Base-by-base conservation (phyloP, 805 yeast species). In the Wickerhamiella shivajii region DNA sequence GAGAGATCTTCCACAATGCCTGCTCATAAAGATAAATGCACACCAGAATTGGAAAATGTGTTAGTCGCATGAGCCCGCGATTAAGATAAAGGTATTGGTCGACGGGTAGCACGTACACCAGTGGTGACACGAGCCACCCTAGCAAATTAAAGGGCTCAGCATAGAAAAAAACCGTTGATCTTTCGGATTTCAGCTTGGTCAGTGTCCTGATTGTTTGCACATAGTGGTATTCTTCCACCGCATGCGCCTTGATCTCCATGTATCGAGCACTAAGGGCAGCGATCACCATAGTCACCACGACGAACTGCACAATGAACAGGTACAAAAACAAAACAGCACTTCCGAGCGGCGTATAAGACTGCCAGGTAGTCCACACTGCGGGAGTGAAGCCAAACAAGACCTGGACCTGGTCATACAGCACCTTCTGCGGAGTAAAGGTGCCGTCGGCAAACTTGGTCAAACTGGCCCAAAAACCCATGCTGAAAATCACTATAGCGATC, bases 351-450 rank as follows among this genome's bases (percentile, higher is more conserved):
- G 67, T 61, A 43, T 65, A 69, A 33, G 57, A 53, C 23, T 55
- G 50, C 74, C 74, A 69, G 34, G 63, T 64, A 29, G 59, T 57
- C 75, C 75, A 69, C 3, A 69, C 74, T 0, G 73, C 67, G 0
- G 75, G 74, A 2, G 75, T 69, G 46, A 65, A 69, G 1, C 75
- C 75, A 45, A 68, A 69, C 39, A 69, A 59, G 3, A 69, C 55
- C 46, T 67, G 66, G 28, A 68, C 48, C 57, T 68, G 57, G 38
- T 64, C 69, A 44, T 62, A 68, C 10, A 70, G 64, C 15, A 69
- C 68, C 22, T 62, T 57, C 24, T 53, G 48, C 13, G 65, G 53
- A 1, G 58, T 52, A 32, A 61, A 53, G 23, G 59, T 47, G 32
- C 62, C 62, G 9, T 57, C 45, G 3, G 69, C 67, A 41, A 59